Evolutionary conservation across 495 filamentous ascomycete genomes (phyloP), one percentile per base, ranked within the genome.

Genomic region (Xylaria sp.): DNA sequence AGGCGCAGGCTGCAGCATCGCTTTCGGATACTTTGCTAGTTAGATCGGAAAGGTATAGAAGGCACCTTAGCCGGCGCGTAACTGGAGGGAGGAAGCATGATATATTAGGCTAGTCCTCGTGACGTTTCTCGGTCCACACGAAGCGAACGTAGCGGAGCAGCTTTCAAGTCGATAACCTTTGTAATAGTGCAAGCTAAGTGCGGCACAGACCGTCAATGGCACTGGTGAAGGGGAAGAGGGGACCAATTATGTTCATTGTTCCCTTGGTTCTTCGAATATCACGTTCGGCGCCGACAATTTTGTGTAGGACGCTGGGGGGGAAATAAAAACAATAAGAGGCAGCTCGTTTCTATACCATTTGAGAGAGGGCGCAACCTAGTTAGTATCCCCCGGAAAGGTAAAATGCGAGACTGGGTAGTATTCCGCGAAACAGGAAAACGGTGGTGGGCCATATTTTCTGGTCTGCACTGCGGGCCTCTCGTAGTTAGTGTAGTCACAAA

Each of bases 91-190:
- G 19, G 66, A 46, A 44, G 35, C 26, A 58, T 59, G 46, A 58
- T 67, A 55, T 55, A 55, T 55, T 55, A 19, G 43, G n/a, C 64
- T 55, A 19, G 43, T 31, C 64, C 64, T 67, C 64, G 64, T 67
- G 64, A 67, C 50, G n/a, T 59, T 59, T n/a, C 37, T 59, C 37
- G 37, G 15, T 68, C 50, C 66, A 57, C 19, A 35, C 26, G 66
- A 43, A 31, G 24, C 48, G 24, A 15, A 58, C 17, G 19, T 31
- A 44, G 50, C 24, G 46, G 26, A 43, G 26, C 24, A 50, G 26
- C 9, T 29, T 59, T 11, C 21, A 57, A n/a, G 5, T 48, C 24
- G 31, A 9, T 21, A 21, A 31, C 33, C 14, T 59, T 37, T 5
- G 37, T 59, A 37, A 59, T 33, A 33, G 57, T 12, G 7, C 33